Evolutionary conservation across 306 rosid genomes (phyloP).

Genomic region (Prunus fruticosa): DNA sequence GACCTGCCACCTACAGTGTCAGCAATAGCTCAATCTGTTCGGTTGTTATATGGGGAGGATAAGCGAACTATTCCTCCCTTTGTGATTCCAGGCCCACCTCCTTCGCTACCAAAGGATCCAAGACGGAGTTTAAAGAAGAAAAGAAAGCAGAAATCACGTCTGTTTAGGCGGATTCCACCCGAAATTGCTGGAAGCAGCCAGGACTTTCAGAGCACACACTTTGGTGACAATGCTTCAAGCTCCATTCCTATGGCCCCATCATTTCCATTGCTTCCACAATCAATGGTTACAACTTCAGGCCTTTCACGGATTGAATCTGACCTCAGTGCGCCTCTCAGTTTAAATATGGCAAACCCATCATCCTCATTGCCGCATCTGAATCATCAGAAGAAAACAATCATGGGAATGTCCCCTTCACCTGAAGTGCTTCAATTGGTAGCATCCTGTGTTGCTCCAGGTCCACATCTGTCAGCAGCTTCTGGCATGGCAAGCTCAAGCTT

Average conservation of each 20-base stretch:
- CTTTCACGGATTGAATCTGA: conserved; percentile 52
- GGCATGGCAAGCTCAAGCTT: conserved; percentile 47
- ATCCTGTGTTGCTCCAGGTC: conserved; percentile 61
- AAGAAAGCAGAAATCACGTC: conserved; percentile 51
- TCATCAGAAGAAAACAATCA: conserved; percentile 41
- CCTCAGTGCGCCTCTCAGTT: conserved; percentile 49
- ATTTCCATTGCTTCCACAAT: conserved; percentile 52
- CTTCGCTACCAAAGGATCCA: conserved; percentile 83
- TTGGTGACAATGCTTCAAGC: conserved; percentile 56
- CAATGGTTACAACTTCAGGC: conserved; percentile 31
- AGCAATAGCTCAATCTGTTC: conserved; percentile 90
- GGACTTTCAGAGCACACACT: conserved; percentile 36
- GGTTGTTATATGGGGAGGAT: conserved; percentile 81
- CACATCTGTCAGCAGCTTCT: conserved; percentile 45
- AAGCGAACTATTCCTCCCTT: conserved; percentile 86
- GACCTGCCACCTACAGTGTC: conserved; percentile 88
- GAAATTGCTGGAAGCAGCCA: conserved; percentile 49
- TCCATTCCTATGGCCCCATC: conserved; percentile 57
- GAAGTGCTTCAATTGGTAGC: conserved; percentile 93
- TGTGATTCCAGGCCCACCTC: conserved; percentile 90
- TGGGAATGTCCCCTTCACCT: conserved; percentile 81
- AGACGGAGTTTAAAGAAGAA: conserved; percentile 68
- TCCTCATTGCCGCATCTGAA: conserved; percentile 31
- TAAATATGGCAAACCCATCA: conserved; percentile 34
- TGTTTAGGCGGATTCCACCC: conserved; percentile 36